Evolutionary conservation across 176 grass and related monocot genomes (phyloP).

Genomic region (Aegilops longissima): DNA sequence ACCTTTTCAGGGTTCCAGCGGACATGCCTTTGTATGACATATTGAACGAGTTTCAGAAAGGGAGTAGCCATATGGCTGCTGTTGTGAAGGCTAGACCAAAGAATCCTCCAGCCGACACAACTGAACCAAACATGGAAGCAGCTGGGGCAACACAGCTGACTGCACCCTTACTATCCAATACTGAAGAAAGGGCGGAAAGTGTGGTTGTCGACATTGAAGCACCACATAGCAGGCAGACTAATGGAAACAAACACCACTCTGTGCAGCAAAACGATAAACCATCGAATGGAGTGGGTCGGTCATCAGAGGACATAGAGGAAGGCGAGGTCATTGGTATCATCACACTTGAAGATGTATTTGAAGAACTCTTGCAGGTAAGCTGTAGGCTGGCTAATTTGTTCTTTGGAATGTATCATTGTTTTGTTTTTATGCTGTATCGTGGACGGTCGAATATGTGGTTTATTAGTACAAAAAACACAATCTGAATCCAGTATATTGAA

Average conservation of each 20-base stretch:
- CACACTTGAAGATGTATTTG: conserved; percentile 98
- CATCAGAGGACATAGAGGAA: conserved; percentile 91
- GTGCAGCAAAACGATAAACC: conserved; percentile 35
- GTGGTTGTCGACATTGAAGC: conserved; percentile 78
- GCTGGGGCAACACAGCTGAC: conserved; percentile 34
- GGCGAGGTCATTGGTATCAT: conserved; percentile 99
- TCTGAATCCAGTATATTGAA: background rate
- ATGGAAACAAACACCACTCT: conserved; percentile 45
- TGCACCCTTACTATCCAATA: conserved; percentile 69
- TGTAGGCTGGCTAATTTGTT: conserved; percentile 15
- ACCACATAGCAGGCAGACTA: conserved; percentile 51
- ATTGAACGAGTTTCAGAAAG: conserved; percentile 99
- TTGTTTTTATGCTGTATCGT: background rate
- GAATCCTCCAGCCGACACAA: conserved; percentile 42
- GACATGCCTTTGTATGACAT: conserved; percentile 99
- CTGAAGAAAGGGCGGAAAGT: conserved; percentile 50
- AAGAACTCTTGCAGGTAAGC: conserved; percentile 96
- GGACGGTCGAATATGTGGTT: background rate
- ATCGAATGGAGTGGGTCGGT: conserved; percentile 41
- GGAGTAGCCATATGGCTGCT: conserved; percentile 99
- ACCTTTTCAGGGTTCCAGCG: conserved; percentile 75
- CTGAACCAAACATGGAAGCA: conserved; percentile 44
- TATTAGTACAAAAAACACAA: conserved; percentile 1
- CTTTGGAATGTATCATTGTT: background rate
- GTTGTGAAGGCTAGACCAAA: conserved; percentile 86